These are phyloP conservation scores for Dryas octopetala DNA, from an alignment of 306 rosid species.

Conservation along the genomic window DNA sequence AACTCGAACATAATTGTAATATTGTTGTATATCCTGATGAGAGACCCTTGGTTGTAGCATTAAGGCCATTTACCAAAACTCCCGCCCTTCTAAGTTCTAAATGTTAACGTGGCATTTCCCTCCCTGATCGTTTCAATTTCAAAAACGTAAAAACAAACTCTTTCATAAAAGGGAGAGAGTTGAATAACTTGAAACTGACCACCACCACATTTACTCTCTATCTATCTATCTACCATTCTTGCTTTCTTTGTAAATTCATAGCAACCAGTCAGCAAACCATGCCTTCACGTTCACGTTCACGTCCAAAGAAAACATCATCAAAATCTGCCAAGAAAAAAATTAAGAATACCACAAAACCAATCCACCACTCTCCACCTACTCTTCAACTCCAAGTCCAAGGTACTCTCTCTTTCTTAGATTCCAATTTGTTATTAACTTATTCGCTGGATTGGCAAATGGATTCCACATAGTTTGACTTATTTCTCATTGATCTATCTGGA, in stretches of 20 bases:
- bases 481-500: constrained; percentile 16
- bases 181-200: not conserved
- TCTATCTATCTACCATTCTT: constrained; percentile 40
- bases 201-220: not conserved
- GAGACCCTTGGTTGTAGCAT: not conserved
- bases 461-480: not conserved
- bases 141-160: constrained; percentile 25
- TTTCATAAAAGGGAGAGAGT: not conserved
- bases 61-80: not conserved
- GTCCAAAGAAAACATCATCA: constrained; percentile 26
- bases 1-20: too few relatives aligned
- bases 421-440: not conserved
- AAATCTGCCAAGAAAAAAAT: constrained; percentile 27
- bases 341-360: constrained; percentile 22
- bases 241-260: not conserved
- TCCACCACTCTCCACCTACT: constrained; percentile 41
- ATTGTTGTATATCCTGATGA: too few relatives aligned
- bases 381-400: constrained; percentile 40
- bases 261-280: constrained; percentile 43
- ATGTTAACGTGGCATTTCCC: constrained; percentile 39
- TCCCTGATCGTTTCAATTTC: constrained; percentile 49
- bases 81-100: not conserved
- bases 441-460: not conserved
- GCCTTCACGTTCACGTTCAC: constrained; percentile 37
- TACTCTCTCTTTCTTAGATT: not conserved